Evolutionary conservation across 495 filamentous ascomycete genomes (phyloP), one percentile per base, ranked within the genome.

Genomic region (Cercophora sp.): DNA sequence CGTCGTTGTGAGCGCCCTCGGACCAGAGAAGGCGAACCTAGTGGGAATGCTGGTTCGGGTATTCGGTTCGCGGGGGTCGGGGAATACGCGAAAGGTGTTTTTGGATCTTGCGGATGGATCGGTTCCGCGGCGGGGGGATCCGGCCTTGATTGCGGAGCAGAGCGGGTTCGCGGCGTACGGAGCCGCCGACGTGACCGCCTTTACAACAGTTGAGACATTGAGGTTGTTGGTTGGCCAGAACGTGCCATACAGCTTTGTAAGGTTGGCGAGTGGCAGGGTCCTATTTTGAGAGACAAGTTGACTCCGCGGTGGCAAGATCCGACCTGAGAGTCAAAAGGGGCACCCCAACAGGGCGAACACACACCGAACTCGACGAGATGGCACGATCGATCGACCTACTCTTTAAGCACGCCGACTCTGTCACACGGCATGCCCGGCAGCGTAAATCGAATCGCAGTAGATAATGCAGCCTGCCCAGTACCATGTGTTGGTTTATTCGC

Each of bases 221-320:
- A 73, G 87, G 39, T 59, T 91, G 55, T 73, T 93, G 8, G 87
- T 91, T 8, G 88, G 88, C 13, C 85, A 90, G 74, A 91, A 91
- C 64, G 87, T 93, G 29, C 85, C 86, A 22, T 91, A 88, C 71
- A 88, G 88, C 68, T 93, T 93, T 71, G 88, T 91, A 29, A 67
- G 87, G 32, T 74, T 91, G 70, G 86, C 87, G 6, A 84, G 84
- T 56, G 87, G 87, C 13, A 67, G 86, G 53, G 79, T 80, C 20
- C 64, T 89, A 62, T 89, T 82, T 67, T 86, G 72, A 69, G 15
- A 13, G 0, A 5, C 1, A n/a, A n/a, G n/a, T n/a, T n/a, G n/a
- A n/a, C n/a, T n/a, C n/a, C n/a, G n/a, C n/a, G n/a, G n/a, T n/a
- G n/a, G n/a, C n/a, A n/a, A n/a, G n/a, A n/a, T n/a, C n/a, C n/a